phyloP scores from a whole-genome alignment of 768 basidiomycete genomes.

The Mycena olivaceomarginata region DNA sequence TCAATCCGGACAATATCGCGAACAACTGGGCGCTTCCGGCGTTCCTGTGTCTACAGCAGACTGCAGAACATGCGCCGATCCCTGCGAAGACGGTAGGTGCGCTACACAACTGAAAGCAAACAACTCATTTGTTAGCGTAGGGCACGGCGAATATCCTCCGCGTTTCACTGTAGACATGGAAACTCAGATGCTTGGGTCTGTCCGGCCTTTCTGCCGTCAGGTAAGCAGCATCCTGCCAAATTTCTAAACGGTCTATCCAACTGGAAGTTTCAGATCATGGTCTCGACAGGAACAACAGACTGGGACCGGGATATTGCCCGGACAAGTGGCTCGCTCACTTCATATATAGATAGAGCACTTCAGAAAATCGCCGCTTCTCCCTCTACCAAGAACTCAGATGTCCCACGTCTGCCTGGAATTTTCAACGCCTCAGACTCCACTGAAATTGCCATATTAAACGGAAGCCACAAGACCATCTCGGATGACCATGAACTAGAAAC shows the following conservation, averaged over 20 bases:
- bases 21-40: conserved; percentile 70
- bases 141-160: conserved; percentile 83
- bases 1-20: conserved; percentile 64
- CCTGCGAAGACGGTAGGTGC: conserved; percentile 81
- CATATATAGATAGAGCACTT: conserved; percentile 53
- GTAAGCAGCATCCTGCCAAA: conserved; percentile 55
- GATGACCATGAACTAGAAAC: conserved; percentile 80
- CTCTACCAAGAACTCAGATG: conserved; percentile 49
- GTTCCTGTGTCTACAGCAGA: conserved; percentile 82
- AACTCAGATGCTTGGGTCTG: conserved; percentile 87
- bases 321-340: conserved; percentile 82
- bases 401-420: conserved; percentile 68
- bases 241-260: background rate
- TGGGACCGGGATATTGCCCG: conserved; percentile 91
- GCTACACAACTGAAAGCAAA: conserved; percentile 52
- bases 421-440: conserved; percentile 74
- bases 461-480: conserved; percentile 84
- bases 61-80: conserved; percentile 85
- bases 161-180: conserved; percentile 89
- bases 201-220: conserved; percentile 90
- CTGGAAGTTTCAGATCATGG: conserved; percentile 75
- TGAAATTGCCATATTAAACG: conserved; percentile 86
- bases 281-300: conserved; percentile 93
- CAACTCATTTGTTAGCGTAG: conserved; percentile 57
- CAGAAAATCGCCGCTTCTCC: conserved; percentile 42